Conservation (phyloP, 306 rosid species). For the Sicyos edulis region DNA sequence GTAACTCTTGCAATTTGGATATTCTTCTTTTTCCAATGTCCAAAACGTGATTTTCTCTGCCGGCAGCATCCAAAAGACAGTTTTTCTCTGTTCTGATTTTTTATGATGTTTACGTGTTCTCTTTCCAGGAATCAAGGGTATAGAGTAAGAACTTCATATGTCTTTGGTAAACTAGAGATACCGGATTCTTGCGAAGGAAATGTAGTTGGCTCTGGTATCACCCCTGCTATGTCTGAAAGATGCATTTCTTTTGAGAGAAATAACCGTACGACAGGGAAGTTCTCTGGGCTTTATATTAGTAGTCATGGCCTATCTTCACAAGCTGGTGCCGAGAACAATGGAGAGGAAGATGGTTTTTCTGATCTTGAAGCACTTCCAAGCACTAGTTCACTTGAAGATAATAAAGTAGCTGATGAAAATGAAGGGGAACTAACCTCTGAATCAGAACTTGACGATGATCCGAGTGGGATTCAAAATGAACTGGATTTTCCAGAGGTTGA, state of each 20-base stretch:
- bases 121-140: no score
- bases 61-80: neutral
- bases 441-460: slow-evolving; percentile 33
- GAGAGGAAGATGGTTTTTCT: no score
- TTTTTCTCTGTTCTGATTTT: neutral
- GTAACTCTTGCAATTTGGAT: neutral
- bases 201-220: no score
- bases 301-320: no score
- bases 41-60: neutral
- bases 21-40: neutral
- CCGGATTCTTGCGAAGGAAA: no score
- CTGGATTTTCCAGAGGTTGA: slow-evolving; percentile 40
- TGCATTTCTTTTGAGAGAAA: no score
- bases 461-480: slow-evolving; percentile 37
- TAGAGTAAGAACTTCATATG: no score
- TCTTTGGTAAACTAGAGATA: no score
- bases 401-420: slow-evolving; percentile 20
- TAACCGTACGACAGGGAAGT: no score
- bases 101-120: slow-evolving; percentile 25
- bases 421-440: slow-evolving; percentile 32
- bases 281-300: no score
- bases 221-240: no score
- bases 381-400: slow-evolving; percentile 21
- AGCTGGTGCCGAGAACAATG: no score
- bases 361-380: slow-evolving; percentile 45